Conservation (phyloP, 176 grass and related monocot genomes). For the Aegilops bicornis region DNA sequence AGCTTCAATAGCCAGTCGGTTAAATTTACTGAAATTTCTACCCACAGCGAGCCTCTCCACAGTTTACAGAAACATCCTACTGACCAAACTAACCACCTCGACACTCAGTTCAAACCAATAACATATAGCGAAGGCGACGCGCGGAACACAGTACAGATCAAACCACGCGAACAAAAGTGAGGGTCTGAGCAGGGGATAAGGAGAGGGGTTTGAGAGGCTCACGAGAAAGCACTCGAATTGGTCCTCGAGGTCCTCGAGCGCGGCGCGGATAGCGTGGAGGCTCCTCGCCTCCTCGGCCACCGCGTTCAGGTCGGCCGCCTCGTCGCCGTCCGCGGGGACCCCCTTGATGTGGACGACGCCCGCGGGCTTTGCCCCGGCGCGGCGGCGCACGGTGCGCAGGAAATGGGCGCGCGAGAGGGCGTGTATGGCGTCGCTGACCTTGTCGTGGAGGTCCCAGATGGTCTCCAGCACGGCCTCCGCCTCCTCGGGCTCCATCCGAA, state of each 20-base stretch:
- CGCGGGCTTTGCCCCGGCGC: slow-evolving; percentile 11
- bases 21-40: slow-evolving; percentile 1
- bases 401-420: slow-evolving; percentile 77
- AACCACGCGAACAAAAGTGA: neutral
- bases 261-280: slow-evolving; percentile 80
- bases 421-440: slow-evolving; percentile 90
- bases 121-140: neutral
- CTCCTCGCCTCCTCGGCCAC: slow-evolving; percentile 78
- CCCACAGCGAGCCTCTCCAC: neutral
- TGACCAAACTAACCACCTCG: neutral
- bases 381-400: slow-evolving; percentile 56
- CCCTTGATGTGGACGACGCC: slow-evolving; percentile 65
- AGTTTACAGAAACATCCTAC: neutral
- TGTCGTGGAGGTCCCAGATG: slow-evolving; percentile 97
- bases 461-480: slow-evolving; percentile 71
- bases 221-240: slow-evolving; percentile 94
- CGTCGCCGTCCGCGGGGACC: neutral
- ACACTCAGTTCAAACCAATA: neutral
- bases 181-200: too few relatives aligned
- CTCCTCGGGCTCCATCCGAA: slow-evolving; percentile 62
- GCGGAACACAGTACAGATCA: neutral
- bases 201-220: slow-evolving; percentile 27
- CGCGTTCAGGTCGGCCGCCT: slow-evolving; percentile 1
- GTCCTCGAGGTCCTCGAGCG: slow-evolving; percentile 91
- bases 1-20: neutral